Evolutionary conservation across 768 basidiomycete species (phyloP), one percentile per base, ranked within the genome.

Genomic region (Lentinus tigrinus): DNA sequence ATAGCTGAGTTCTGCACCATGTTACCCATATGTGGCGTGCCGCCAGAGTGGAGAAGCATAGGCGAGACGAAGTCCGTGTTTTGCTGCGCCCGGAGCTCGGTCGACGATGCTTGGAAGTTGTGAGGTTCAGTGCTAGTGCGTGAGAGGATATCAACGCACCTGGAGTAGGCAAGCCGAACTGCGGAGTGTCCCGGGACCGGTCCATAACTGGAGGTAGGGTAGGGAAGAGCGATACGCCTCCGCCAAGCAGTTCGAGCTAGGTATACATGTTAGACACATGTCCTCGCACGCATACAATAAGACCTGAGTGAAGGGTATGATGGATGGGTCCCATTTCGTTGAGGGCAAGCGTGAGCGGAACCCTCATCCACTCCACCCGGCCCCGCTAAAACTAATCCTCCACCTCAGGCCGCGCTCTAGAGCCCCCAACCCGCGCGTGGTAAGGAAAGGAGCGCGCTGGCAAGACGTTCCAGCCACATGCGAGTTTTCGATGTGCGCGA

Each of bases 101-200:
- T 76, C 7, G 89, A 91, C 4, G 81, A 76, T 13, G 82, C 87
- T 88, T 60, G 37, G 5, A 19, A 10, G 39, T 11, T 43, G 36
- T 57, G n/a, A 60, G 48, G 26, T 24, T 8, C 16, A 31, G 23
- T 9, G 28, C 17, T 19, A 4, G 28, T 51, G 50, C 61, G 65
- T 52, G 44, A 64, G 52, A 56, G 68, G 23, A n/a, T 52, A 17
- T 39, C 31, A 10, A 67, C 82, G 65, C 65, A 89, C 87, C 77
- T 66, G 88, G 88, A 24, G 90, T 90, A 7, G 85, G 86, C 40
- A 91, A 77, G 6, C 82, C 85, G 67, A 76, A 71, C 54, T 71
- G 69, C 49, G 67, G 68, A 43, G 65, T 66, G 42, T 73, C 64
- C 56, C 65, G 49, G 49, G 65, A 40, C 31, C 66, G 59, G 66